These are phyloP conservation scores for Pseudotsuga menziesii DNA, from an alignment of 75 land plant species.

Conservation along the genomic window DNA sequence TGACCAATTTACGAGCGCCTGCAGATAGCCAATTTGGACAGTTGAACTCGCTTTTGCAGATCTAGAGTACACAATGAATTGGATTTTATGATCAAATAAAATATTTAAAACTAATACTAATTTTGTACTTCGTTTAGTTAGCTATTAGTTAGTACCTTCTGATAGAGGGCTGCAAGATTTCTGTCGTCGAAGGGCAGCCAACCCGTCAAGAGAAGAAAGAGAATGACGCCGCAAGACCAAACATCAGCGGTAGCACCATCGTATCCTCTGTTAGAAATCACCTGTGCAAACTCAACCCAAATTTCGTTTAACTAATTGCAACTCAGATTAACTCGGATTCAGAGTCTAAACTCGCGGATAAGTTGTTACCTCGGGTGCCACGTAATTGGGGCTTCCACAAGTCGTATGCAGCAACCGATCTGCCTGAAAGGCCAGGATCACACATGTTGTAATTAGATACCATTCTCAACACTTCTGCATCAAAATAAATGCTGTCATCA, in stretches of 20 bases:
- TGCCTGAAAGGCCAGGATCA: constrained; percentile 24
- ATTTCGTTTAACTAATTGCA: not conserved
- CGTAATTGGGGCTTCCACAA: constrained; percentile 89
- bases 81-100: not conserved
- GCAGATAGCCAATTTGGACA: constrained; percentile 79
- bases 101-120: not conserved
- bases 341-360: too few species aligned
- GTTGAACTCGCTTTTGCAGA: constrained; percentile 55
- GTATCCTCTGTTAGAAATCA: constrained; percentile 57
- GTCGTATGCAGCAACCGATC: constrained; percentile 85
- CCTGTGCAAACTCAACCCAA: constrained; percentile 9
- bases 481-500: not conserved
- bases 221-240: constrained; percentile 69
- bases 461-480: too few species aligned
- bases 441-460: not conserved
- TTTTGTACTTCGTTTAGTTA: not conserved
- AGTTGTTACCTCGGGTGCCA: constrained; percentile 64
- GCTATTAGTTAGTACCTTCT: constrained; percentile 47
- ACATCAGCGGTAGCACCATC: constrained; percentile 59
- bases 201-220: constrained; percentile 64
- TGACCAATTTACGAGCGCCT: constrained; percentile 60
- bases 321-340: not conserved
- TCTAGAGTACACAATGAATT: constrained; percentile 29
- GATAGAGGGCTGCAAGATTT: constrained; percentile 65
- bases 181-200: constrained; percentile 74